Conservation (phyloP, 2,329 filamentous ascomycete genomes). For the Chaetomiaceae sp. region DNA sequence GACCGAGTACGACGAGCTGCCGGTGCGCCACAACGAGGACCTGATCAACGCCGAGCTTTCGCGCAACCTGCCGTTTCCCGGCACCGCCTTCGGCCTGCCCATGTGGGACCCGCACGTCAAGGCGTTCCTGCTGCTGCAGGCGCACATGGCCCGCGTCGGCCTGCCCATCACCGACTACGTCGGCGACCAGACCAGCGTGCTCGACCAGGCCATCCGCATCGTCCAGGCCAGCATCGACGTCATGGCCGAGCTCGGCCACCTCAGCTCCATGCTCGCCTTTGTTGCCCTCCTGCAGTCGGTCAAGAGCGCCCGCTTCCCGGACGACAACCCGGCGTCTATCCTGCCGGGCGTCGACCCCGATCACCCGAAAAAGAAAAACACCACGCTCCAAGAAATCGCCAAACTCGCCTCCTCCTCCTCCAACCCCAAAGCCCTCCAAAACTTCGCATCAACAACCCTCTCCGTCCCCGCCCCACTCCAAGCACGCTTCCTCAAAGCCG, state of each 20-base stretch:
- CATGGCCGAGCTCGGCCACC: slow-evolving; percentile 78
- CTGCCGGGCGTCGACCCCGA: slow-evolving; percentile 64
- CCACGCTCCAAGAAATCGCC: slow-evolving; percentile 39
- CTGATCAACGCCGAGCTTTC: slow-evolving; percentile 90
- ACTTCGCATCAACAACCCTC: slow-evolving; percentile 48
- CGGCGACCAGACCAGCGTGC: slow-evolving; percentile 80
- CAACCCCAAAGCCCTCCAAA: slow-evolving; percentile 13
- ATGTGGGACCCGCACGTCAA: slow-evolving; percentile 99
- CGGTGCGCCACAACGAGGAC: slow-evolving; percentile 96
- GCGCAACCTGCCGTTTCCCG: slow-evolving; percentile 64
- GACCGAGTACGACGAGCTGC: slow-evolving; percentile 94
- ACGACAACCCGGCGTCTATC: slow-evolving; percentile 71
- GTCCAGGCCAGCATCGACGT: slow-evolving; percentile 93
- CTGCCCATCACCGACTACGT: slow-evolving; percentile 96
- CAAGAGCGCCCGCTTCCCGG: slow-evolving; percentile 88
- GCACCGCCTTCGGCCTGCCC: slow-evolving; percentile 61
- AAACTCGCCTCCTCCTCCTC: background rate
- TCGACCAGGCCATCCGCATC: slow-evolving; percentile 95
- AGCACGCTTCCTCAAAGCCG: slow-evolving; percentile 50
- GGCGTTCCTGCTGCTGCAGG: slow-evolving; percentile 86
- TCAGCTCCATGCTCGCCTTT: slow-evolving; percentile 73
- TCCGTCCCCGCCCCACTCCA: slow-evolving; percentile 38
- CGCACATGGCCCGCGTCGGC: slow-evolving; percentile 87
- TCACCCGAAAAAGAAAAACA: slow-evolving; percentile 31
- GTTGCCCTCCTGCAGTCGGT: slow-evolving; percentile 83